phyloP scores from a whole-genome alignment of 495 filamentous ascomycete species.

The Xylaria grammica region DNA sequence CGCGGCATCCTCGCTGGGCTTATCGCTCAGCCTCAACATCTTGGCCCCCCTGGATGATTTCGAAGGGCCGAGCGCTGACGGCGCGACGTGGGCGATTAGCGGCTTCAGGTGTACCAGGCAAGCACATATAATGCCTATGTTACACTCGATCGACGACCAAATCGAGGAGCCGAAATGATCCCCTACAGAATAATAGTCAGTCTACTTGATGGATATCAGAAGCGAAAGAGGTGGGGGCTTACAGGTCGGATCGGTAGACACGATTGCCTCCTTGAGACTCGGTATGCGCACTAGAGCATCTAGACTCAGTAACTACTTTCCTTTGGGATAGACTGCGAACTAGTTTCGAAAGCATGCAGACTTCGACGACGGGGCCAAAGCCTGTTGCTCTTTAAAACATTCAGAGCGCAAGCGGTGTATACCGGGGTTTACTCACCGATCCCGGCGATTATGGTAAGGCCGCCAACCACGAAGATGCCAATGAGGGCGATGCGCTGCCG shows the following conservation, averaged over 20 bases:
- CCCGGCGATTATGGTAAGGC: slow-evolving; percentile 54
- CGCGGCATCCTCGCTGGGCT: not conserved
- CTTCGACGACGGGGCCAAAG: too few relatives aligned
- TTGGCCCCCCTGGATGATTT: not conserved
- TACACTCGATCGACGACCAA: slow-evolving; percentile 34
- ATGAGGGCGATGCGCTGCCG: slow-evolving; percentile 31
- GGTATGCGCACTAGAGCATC: slow-evolving; percentile 5
- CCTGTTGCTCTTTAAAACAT: too few relatives aligned
- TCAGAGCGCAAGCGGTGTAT: too few relatives aligned
- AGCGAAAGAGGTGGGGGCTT: not conserved
- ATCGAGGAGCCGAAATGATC: slow-evolving; percentile 1
- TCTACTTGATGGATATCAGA: not conserved
- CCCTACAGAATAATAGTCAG: slow-evolving; percentile 11
- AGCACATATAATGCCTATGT: slow-evolving; percentile 33
- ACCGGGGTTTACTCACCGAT: slow-evolving; percentile 43
- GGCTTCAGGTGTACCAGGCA: slow-evolving; percentile 34
- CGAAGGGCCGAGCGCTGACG: slow-evolving; percentile 51
- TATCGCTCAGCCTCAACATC: not conserved
- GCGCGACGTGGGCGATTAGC: slow-evolving; percentile 61
- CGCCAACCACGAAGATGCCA: slow-evolving; percentile 33
- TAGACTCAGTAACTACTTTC: not conserved
- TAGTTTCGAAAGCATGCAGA: not conserved
- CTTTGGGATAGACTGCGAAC: not conserved
- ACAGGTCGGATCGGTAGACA: not conserved
- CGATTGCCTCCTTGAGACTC: not conserved